phyloP scores from a whole-genome alignment of 495 filamentous ascomycete species.

The Cairneyella variabilis region DNA sequence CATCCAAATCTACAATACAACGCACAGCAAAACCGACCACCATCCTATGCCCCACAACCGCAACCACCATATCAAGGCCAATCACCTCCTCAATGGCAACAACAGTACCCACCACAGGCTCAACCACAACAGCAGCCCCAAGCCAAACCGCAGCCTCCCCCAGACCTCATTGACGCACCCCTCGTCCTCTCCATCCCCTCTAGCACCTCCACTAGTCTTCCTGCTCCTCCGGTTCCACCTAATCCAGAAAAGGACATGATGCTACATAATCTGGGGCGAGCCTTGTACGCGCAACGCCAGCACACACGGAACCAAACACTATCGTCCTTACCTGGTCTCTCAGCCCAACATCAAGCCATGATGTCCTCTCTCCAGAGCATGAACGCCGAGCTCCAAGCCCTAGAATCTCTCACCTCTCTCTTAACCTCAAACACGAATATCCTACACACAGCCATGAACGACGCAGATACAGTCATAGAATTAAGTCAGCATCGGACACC shows the following conservation, averaged over 20 bases:
- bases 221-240: constrained; percentile 83
- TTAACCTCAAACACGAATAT: constrained; percentile 74
- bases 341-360: constrained; percentile 76
- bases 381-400: constrained; percentile 64
- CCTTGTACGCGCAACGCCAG: constrained; percentile 62
- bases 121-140: constrained; percentile 27
- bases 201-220: constrained; percentile 41
- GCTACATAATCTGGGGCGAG: constrained; percentile 68
- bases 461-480: constrained; percentile 76
- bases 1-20: constrained; percentile 1
- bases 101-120: constrained; percentile 22
- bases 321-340: constrained; percentile 66
- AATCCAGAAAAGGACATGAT: constrained; percentile 96
- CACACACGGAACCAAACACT: constrained; percentile 60
- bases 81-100: constrained; percentile 19
- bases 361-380: constrained; percentile 60
- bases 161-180: constrained; percentile 61
- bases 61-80: constrained; percentile 12
- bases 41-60: constrained; percentile 23
- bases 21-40: constrained; percentile 17
- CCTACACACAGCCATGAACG: constrained; percentile 68
- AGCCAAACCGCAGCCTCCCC: constrained; percentile 51
- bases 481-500: constrained; percentile 45
- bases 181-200: constrained; percentile 63
- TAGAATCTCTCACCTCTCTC: constrained; percentile 63